phyloP scores from a whole-genome alignment of 306 rosid species.

The Abrus precatorius region DNA sequence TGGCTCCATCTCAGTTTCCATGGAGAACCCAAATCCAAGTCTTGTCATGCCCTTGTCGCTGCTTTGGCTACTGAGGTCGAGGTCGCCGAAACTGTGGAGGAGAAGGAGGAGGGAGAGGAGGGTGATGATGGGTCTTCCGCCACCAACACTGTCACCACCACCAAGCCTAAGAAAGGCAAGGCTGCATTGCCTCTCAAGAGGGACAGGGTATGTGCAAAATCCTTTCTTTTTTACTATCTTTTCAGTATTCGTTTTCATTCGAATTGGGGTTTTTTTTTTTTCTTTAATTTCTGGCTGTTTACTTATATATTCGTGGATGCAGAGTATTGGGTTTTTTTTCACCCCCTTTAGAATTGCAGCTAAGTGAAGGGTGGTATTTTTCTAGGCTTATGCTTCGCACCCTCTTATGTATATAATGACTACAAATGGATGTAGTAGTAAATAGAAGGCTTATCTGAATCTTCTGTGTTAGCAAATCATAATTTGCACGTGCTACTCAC shows the following conservation, averaged over 20 bases:
- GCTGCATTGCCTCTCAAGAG: conserved; percentile 92
- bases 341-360: neutral
- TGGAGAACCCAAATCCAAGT: conserved; percentile 39
- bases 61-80: conserved; percentile 70
- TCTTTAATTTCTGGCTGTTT: neutral
- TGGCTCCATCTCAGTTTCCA: conserved; percentile 46
- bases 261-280: neutral
- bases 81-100: conserved; percentile 61
- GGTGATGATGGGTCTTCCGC: conserved; percentile 29
- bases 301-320: neutral
- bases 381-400: neutral
- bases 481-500: neutral
- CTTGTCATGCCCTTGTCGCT: conserved; percentile 52
- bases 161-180: conserved; percentile 89
- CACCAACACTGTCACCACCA: conserved; percentile 10
- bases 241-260: neutral
- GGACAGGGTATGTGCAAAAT: conserved; percentile 70
- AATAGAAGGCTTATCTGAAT: conserved; percentile 3
- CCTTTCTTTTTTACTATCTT: neutral
- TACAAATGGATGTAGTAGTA: neutral
- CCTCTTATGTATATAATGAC: neutral
- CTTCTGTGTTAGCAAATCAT: neutral
- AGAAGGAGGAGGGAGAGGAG: conserved; percentile 48
- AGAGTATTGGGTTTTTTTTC: neutral
- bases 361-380: neutral